Evolutionary conservation across 2,329 filamentous ascomycete species (phyloP).

Genomic region (Ophiostoma novo-ulmi): DNA sequence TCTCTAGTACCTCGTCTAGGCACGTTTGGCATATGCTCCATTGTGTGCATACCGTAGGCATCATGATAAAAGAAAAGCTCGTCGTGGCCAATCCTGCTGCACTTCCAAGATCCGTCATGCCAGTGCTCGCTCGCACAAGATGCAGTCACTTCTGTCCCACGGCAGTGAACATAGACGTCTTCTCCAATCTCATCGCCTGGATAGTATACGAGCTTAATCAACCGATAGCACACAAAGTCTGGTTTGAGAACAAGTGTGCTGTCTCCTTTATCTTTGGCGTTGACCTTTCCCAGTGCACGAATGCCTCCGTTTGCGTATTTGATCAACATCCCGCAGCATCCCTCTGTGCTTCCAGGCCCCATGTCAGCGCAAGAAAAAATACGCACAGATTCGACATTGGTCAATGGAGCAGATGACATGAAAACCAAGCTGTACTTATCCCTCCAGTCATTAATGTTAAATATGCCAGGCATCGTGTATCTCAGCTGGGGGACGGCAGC

Average conservation of each 20-base stretch:
- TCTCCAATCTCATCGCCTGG: background rate
- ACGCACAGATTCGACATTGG: background rate
- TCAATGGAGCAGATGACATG: background rate
- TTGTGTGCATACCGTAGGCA: background rate
- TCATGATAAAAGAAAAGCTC: background rate
- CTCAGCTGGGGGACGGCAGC: no score
- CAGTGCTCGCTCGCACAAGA: background rate
- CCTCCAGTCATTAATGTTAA: no score
- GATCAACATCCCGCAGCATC: background rate
- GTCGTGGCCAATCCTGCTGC: background rate
- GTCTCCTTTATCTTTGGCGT: background rate
- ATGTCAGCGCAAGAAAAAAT: background rate
- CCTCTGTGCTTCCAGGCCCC: background rate
- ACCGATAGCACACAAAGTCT: background rate
- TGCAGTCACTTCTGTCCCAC: background rate
- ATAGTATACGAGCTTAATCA: background rate
- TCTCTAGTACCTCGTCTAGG: background rate
- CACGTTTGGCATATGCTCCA: background rate
- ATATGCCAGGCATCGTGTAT: no score
- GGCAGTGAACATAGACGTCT: background rate
- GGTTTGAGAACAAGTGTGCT: background rate
- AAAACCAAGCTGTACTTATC: background rate
- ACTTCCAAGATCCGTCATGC: background rate
- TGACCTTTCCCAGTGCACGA: background rate
- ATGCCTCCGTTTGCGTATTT: background rate